Conservation (phyloP, 257 asterid genomes). For the Capsicum rhomboideum region DNA sequence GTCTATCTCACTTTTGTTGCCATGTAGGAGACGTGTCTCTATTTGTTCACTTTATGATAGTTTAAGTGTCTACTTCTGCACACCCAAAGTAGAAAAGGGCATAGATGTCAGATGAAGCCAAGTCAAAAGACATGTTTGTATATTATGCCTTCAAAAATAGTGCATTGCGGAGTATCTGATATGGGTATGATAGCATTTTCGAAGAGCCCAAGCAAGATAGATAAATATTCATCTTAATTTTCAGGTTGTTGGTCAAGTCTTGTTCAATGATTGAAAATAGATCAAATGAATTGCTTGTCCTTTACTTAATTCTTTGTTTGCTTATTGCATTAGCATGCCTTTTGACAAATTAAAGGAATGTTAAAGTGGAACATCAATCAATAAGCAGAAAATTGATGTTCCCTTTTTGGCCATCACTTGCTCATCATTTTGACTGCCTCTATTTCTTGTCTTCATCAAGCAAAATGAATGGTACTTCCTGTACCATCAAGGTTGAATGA, state of each 20-base stretch:
- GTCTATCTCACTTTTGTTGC: too few species aligned
- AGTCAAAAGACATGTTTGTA: too few species aligned
- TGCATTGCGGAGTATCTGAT: too few species aligned
- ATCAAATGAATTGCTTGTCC: constrained; percentile 12
- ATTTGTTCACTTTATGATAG: too few species aligned
- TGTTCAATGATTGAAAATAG: constrained; percentile 6
- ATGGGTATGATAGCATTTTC: too few species aligned
- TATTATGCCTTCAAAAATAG: too few species aligned
- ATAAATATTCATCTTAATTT: background rate
- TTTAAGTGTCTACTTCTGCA: too few species aligned
- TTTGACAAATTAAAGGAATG: background rate
- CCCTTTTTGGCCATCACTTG: constrained; percentile 11
- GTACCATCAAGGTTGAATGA: background rate
- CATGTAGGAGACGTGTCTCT: too few species aligned
- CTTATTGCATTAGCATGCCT: background rate
- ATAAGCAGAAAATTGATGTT: background rate
- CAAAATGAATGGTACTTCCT: background rate
- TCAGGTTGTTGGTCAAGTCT: background rate
- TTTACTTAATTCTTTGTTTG: background rate
- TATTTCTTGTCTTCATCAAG: constrained; percentile 5
- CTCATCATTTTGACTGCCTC: constrained; percentile 9
- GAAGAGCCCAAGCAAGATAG: too few species aligned
- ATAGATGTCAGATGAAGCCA: too few species aligned
- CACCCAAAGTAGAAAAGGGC: too few species aligned
- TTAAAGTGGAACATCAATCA: background rate